These are phyloP conservation scores for Neurospora sp. DNA, from an alignment of 495 filamentous ascomycete genomes.

Conservation along the genomic window DNA sequence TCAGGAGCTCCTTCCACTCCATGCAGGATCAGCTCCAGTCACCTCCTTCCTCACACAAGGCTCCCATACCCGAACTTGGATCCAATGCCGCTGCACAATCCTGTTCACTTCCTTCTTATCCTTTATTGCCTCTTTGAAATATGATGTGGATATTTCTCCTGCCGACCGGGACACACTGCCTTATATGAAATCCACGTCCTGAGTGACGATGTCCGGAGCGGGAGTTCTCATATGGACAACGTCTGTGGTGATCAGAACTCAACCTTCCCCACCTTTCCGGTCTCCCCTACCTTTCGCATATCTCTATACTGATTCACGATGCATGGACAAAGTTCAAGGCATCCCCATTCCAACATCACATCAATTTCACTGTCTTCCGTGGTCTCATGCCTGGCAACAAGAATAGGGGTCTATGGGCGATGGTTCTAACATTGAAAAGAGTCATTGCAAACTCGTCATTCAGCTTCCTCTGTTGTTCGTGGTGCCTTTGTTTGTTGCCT, in stretches of 20 bases:
- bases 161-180: not conserved
- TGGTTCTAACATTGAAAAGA: not conserved
- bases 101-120: not conserved
- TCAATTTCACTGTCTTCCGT: not conserved
- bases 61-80: not conserved
- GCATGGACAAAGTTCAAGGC: too few species aligned
- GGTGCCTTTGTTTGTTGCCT: too few species aligned
- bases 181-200: not conserved
- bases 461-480: too few species aligned
- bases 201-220: not conserved
- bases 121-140: not conserved
- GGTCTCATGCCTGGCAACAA: not conserved
- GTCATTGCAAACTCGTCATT: too few species aligned
- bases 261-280: not conserved
- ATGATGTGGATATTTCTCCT: not conserved
- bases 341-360: too few species aligned
- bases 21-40: not conserved
- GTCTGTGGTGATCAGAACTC: not conserved
- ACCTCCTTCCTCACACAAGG: not conserved
- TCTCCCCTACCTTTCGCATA: not conserved
- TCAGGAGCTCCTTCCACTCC: not conserved
- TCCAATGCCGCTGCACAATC: not conserved
- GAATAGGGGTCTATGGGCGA: not conserved
- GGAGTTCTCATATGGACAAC: not conserved
- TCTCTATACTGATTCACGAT: too few species aligned